phyloP scores from a whole-genome alignment of 2,329 filamentous ascomycete species.

The Pseudocercospora ulei region DNA sequence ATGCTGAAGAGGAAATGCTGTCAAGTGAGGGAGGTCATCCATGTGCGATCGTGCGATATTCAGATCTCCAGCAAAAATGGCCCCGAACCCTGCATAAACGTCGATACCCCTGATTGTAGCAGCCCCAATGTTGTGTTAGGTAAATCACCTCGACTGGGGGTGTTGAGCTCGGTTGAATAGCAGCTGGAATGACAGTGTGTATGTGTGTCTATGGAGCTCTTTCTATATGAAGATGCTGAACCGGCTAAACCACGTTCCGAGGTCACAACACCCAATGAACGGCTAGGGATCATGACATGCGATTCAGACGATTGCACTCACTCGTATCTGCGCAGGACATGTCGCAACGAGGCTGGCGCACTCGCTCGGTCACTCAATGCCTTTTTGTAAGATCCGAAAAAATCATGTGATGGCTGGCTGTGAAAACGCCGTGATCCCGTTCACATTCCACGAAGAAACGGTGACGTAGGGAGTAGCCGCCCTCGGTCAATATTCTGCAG shows the following conservation, averaged over 20 bases:
- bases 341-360: slow-evolving; percentile 28
- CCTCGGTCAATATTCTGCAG: background rate
- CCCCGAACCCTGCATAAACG: slow-evolving; percentile 32
- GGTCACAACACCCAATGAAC: too few species aligned
- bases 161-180: too few species aligned
- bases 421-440: slow-evolving; percentile 41
- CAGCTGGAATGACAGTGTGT: too few species aligned
- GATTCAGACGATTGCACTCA: background rate
- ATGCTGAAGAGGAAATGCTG: slow-evolving; percentile 41
- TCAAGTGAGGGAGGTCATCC: slow-evolving; percentile 44
- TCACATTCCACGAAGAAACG: slow-evolving; percentile 44
- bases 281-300: too few species aligned
- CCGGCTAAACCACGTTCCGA: too few species aligned
- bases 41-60: slow-evolving; percentile 42
- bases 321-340: slow-evolving; percentile 39
- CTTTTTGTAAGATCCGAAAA: slow-evolving; percentile 24
- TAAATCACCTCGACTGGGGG: too few species aligned
- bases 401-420: slow-evolving; percentile 38
- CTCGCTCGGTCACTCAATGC: background rate
- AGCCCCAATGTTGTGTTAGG: too few species aligned
- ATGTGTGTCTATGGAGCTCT: too few species aligned
- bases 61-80: slow-evolving; percentile 46
- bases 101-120: too few species aligned
- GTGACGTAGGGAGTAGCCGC: slow-evolving; percentile 9
- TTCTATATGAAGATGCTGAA: too few species aligned